Evolutionary conservation across 768 basidiomycete species (phyloP).

Genomic region (Clavaria fumosa): DNA sequence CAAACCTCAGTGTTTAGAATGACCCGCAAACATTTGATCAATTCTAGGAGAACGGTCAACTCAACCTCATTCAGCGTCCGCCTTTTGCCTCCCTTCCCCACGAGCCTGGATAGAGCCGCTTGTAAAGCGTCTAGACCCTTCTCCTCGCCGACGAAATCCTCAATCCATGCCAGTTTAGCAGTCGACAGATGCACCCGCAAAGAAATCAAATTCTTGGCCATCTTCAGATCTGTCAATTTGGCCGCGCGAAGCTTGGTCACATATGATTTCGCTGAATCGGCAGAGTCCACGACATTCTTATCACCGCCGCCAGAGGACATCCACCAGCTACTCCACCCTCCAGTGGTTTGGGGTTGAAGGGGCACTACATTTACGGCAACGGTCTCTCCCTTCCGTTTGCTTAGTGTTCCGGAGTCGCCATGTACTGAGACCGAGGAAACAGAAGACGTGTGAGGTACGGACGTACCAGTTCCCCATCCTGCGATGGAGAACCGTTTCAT

Average conservation of each 20-base stretch:
- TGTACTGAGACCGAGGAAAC: conserved; percentile 23
- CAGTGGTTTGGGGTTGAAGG: conserved; percentile 52
- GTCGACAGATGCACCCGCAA: conserved; percentile 80
- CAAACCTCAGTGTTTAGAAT: conserved; percentile 76
- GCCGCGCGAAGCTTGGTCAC: conserved; percentile 41
- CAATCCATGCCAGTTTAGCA: conserved; percentile 61
- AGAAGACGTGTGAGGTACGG: conserved; percentile 21
- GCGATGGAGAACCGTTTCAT: conserved; percentile 54
- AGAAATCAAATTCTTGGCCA: conserved; percentile 65
- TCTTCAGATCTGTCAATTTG: conserved; percentile 39
- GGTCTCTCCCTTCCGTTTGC: conserved; percentile 18
- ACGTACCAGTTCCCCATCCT: conserved; percentile 35
- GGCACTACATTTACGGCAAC: conserved; percentile 21
- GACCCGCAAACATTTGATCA: conserved; percentile 66
- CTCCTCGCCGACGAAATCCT: conserved; percentile 53
- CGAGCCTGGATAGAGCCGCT: conserved; percentile 38
- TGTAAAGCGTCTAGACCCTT: conserved; percentile 54
- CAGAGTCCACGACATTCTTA: conserved; percentile 22
- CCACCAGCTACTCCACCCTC: conserved; percentile 72
- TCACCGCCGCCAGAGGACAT: conserved; percentile 42
- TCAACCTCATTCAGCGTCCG: conserved; percentile 49
- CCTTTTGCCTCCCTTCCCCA: conserved; percentile 53
- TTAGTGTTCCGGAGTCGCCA: conserved; percentile 17
- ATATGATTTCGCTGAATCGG: conserved; percentile 43
- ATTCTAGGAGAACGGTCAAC: conserved; percentile 50